These are phyloP conservation scores for Ascochyta pisi DNA, from an alignment of 2,329 filamentous ascomycete species.

Conservation along the genomic window DNA sequence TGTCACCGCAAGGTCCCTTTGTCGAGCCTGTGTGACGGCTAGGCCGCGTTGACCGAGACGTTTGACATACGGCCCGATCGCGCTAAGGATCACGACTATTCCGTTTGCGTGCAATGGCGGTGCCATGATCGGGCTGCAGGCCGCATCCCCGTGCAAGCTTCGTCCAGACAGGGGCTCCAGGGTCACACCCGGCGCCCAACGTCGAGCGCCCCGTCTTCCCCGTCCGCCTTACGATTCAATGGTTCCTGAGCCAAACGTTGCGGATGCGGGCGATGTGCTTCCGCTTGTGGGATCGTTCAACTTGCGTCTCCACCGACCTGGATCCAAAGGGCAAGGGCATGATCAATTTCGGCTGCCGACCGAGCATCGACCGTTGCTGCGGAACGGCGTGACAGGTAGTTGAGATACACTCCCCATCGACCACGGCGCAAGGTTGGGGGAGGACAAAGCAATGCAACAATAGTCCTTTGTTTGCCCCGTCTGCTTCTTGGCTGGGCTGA, in stretches of 20 bases:
- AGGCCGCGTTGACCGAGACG: conserved; percentile 34
- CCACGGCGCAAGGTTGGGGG: conserved; percentile 1
- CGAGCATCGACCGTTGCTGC: conserved; percentile 7
- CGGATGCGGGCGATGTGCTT: conserved; percentile 27
- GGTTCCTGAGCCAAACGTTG: conserved; percentile 25
- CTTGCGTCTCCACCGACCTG: conserved; percentile 26
- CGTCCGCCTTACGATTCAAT: conserved; percentile 33
- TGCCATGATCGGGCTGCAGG: conserved; percentile 5
- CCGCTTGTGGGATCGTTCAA: conserved; percentile 29
- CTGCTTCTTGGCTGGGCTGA: conserved; percentile 7
- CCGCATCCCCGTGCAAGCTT: conserved; percentile 22
- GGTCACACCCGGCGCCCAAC: conserved; percentile 24
- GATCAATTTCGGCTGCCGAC: conserved; percentile 8
- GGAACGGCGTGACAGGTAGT: conserved; percentile 17
- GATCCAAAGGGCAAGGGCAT: conserved; percentile 15
- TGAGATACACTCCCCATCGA: conserved; percentile 2
- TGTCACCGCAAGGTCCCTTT: conserved; percentile 40
- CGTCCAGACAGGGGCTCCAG: conserved; percentile 13
- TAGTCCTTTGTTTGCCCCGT: conserved; percentile 11
- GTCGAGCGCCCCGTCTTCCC: conserved; percentile 33
- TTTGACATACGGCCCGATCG: conserved; percentile 36
- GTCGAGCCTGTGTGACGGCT: conserved; percentile 35
- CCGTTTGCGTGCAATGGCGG: conserved; percentile 18
- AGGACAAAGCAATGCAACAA: conserved; percentile 15
- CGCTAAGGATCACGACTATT: conserved; percentile 19